phyloP scores from a whole-genome alignment of 2,329 filamentous ascomycete species.

The Botrytis cinerea region DNA sequence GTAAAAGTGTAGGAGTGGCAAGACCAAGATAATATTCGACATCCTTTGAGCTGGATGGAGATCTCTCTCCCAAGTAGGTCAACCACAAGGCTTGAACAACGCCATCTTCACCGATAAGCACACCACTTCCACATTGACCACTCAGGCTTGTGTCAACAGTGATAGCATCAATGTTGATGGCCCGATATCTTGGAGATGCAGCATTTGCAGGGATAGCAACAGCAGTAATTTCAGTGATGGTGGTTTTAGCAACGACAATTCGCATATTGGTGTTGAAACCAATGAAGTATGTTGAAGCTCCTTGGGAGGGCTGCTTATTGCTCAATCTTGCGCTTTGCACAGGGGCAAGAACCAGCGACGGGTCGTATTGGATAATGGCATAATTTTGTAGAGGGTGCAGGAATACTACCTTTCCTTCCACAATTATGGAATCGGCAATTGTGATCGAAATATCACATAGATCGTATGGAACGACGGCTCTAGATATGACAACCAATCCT shows the following conservation, averaged over 20 bases:
- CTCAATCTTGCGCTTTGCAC: slow-evolving; percentile 87
- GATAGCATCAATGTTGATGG: slow-evolving; percentile 94
- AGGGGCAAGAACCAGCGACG: slow-evolving; percentile 87
- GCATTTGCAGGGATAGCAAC: slow-evolving; percentile 95
- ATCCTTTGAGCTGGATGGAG: slow-evolving; percentile 75
- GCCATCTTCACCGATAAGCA: slow-evolving; percentile 84
- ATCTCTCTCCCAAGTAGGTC: slow-evolving; percentile 91
- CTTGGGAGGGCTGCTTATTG: slow-evolving; percentile 81
- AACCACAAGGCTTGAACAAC: slow-evolving; percentile 95
- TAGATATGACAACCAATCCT: slow-evolving; percentile 89
- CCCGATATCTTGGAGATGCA: slow-evolving; percentile 86
- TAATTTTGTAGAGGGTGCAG: slow-evolving; percentile 97
- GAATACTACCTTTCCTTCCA: slow-evolving; percentile 92
- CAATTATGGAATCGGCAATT: slow-evolving; percentile 93
- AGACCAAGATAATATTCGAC: slow-evolving; percentile 96
- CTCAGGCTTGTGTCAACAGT: slow-evolving; percentile 93
- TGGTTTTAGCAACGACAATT: slow-evolving; percentile 90
- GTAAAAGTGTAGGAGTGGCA: slow-evolving; percentile 82
- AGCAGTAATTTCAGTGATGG: slow-evolving; percentile 94
- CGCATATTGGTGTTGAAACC: slow-evolving; percentile 97
- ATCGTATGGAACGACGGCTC: slow-evolving; percentile 93
- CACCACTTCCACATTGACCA: slow-evolving; percentile 89
- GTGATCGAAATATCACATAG: slow-evolving; percentile 95
- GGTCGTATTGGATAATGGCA: slow-evolving; percentile 92
- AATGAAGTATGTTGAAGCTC: slow-evolving; percentile 91